Base-by-base conservation (phyloP, 495 filamentous ascomycete species). In the Astrocystis sublimbata region DNA sequence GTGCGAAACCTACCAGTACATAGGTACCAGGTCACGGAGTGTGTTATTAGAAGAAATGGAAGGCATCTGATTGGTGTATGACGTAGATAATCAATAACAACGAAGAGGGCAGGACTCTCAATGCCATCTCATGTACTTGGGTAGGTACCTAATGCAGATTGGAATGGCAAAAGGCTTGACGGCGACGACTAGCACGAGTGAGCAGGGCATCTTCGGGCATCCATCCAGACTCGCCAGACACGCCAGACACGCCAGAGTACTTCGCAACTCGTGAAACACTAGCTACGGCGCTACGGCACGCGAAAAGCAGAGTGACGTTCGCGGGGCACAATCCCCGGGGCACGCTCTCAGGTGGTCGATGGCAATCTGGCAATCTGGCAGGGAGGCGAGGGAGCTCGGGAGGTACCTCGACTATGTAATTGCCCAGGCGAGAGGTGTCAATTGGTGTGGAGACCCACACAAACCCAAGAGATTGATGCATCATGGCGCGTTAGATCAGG, bases 401-500 rank as follows among this genome's bases (percentile, higher is more conserved):
- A n/a, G n/a, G n/a, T n/a, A n/a, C n/a, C n/a, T n/a, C n/a, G n/a
- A n/a, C n/a, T n/a, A n/a, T n/a, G n/a, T n/a, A n/a, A n/a, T n/a
- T n/a, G n/a, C n/a, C n/a, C n/a, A n/a, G n/a, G n/a, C n/a, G n/a
- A n/a, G n/a, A n/a, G n/a, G n/a, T n/a, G n/a, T n/a, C n/a, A n/a
- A n/a, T n/a, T 33, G 6, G 42, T 6, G 4, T 21, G 31, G 49
- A 28, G 49, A 26, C 51, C 33, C 51, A 54, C 9, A 40, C n/a
- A 54, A 54, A 31, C 5, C 23, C n/a, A 17, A n/a, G 31, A 33
- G 51, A 24, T 35, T 35, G 4, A 49, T 30, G 15, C 53, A 57
- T 28, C 42, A 59, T 50, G 40, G 33, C 19, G 21, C 55, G n/a
- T 35, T 58, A 58, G 55, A 17, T 26, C 19, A 23, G 26, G 26